These are phyloP conservation scores for Arthrobotrys sphaeroides DNA, from an alignment of 2,329 filamentous ascomycete genomes.

Conservation along the genomic window DNA sequence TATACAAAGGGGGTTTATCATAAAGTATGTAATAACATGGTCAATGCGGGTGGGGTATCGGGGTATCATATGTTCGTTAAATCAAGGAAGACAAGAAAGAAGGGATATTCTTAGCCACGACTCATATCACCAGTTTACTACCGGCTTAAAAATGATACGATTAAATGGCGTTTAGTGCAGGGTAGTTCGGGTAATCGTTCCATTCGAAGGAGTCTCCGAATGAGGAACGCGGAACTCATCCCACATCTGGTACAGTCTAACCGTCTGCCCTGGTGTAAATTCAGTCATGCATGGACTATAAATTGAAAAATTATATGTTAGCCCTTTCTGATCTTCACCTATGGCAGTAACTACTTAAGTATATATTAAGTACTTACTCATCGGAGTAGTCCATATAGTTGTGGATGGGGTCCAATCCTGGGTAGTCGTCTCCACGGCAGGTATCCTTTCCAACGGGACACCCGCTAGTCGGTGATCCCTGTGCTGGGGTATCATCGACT, in stretches of 20 bases:
- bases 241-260: conserved; percentile 26
- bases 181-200: not conserved
- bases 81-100: not conserved
- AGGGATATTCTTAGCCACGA: too few species aligned
- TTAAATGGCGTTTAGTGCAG: not conserved
- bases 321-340: too few species aligned
- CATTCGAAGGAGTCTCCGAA: not conserved
- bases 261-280: conserved; percentile 20
- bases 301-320: not conserved
- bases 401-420: conserved; percentile 59
- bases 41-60: not conserved
- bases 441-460: conserved; percentile 58
- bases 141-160: too few species aligned
- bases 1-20: too few species aligned
- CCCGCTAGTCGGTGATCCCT: conserved; percentile 55
- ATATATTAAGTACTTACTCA: conserved; percentile 21
- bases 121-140: too few species aligned
- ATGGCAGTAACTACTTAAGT: not conserved
- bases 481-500: conserved; percentile 59
- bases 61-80: not conserved
- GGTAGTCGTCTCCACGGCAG: conserved; percentile 55
- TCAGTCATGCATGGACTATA: conserved; percentile 38
- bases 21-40: too few species aligned
- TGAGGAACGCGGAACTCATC: conserved; percentile 25
- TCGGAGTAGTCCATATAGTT: conserved; percentile 60